Percentiles rank a stretch among this genome's conserved stretches.
These are phyloP conservation scores for Dunaliella primolecta DNA, from an alignment of 139 green algal genomes.

Conservation along the genomic window DNA sequence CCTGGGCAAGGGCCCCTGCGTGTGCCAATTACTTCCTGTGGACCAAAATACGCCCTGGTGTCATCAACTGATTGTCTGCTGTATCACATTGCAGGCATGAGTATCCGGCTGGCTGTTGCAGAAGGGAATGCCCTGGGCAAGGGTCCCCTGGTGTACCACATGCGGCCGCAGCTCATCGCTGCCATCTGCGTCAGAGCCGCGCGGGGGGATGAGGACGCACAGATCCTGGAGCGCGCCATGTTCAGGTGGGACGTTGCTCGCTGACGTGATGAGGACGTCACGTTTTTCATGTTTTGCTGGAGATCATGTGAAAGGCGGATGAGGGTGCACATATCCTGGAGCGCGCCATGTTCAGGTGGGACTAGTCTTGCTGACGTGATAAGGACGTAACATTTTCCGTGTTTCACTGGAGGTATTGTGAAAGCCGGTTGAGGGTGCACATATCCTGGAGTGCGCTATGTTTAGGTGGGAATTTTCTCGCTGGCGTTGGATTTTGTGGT, in stretches of 20 bases:
- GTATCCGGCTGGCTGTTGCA: constrained; percentile 17
- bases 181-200: neutral
- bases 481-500: no score
- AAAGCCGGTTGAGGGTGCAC: constrained; percentile 29
- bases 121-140: constrained; percentile 76
- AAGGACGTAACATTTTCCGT: no score
- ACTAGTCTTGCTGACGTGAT: neutral
- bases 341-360: constrained; percentile 59
- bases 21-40: constrained; percentile 57
- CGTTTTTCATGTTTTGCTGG: no score
- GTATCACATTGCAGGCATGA: constrained; percentile 24
- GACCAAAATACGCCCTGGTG: no score
- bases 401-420: no score
- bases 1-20: constrained; percentile 70
- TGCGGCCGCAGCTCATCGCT: constrained; percentile 13
- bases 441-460: constrained; percentile 62
- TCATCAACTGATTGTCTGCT: no score
- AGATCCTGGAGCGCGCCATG: constrained; percentile 62
- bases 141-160: constrained; percentile 70
- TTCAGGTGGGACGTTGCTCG: constrained; percentile 44
- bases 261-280: neutral
- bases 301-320: no score
- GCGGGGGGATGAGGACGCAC: constrained; percentile 30
- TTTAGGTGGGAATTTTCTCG: constrained; percentile 43
- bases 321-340: constrained; percentile 45